Conservation (phyloP, 1,284 basidiomycete genomes). For the Psilocybe mexicana region DNA sequence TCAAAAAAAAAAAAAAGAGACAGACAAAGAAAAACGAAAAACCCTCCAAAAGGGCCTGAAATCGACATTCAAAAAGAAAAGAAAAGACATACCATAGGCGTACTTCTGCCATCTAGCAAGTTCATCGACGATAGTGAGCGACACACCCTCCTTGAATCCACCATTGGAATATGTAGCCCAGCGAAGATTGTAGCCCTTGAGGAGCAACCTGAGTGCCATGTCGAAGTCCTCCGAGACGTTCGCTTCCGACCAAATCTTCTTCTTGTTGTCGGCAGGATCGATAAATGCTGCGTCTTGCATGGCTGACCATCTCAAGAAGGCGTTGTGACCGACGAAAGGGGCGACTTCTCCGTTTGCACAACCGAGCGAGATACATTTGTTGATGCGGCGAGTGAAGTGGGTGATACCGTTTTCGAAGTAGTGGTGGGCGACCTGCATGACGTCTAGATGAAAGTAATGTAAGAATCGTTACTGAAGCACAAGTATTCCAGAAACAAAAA, state of each 20-base stretch:
- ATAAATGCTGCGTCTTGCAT: constrained; percentile 79
- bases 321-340: constrained; percentile 88
- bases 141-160: constrained; percentile 88
- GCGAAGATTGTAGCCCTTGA: constrained; percentile 74
- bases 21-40: constrained; percentile 2
- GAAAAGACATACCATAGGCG: constrained; percentile 40
- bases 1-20: background rate
- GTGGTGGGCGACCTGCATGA: constrained; percentile 85
- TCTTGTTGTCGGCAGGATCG: constrained; percentile 62
- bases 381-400: constrained; percentile 81
- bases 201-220: constrained; percentile 62
- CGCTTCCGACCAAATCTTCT: constrained; percentile 82
- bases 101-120: constrained; percentile 88
- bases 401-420: constrained; percentile 88
- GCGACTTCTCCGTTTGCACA: constrained; percentile 82
- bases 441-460: constrained; percentile 43
- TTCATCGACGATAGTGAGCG: constrained; percentile 78
- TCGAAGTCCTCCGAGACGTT: constrained; percentile 88
- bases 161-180: constrained; percentile 85
- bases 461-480: background rate
- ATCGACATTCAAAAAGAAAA: background rate
- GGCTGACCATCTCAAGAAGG: constrained; percentile 85
- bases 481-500: background rate
- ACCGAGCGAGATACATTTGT: constrained; percentile 74
- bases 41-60: too few species aligned